Evolutionary conservation across 2,329 filamentous ascomycete species (phyloP), one percentile per base, ranked within the genome.

Genomic region (Paracorniculantispora psalliotae): DNA sequence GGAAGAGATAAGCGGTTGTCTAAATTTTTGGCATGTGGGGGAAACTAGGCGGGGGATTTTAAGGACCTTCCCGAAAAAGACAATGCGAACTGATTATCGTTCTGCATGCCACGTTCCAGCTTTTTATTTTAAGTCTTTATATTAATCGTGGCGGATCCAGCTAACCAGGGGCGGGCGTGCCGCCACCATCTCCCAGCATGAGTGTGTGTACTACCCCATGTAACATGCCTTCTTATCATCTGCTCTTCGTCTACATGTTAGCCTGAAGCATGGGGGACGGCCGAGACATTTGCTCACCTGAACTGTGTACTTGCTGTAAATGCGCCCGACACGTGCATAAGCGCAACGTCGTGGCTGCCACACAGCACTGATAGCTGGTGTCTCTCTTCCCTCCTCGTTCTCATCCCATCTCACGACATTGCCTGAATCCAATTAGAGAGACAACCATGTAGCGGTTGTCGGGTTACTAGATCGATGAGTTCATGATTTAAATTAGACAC

Each of bases 41-140:
- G 46, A 44, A 15, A 2, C 6, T 4, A 17, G 19, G 30, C 5
- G 4, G 21, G 30, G 9, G 12, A n/a, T 23, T 35, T 15, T 15
- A 47, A 12, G 9, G 30, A 47, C 43, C 44, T 56, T 48, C 53
- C 53, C 19, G 12, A 47, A n/a, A 7, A 37, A 47, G 43, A 46
- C 30, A 5, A 19, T 7, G 17, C 21, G 15, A 7, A 47, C 10
- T 9, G 13, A 17, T 17, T n/a, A 28, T 37, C n/a, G 3, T n/a
- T n/a, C 43, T 56, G 53, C 53, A 47, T 56, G 23, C 41, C 26
- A 56, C 43, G 41, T 39, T 57, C 53, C 53, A 49, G 44, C 33
- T 48, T 21, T 37, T 19, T 4, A 15, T 49, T 57, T 49, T 39
- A 56, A 49, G 44, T 9, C 10, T 30, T 28, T 57, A 26, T 17